Conservation (phyloP, 1,284 basidiomycete genomes). For the Austroboletus novae-zelandiae region DNA sequence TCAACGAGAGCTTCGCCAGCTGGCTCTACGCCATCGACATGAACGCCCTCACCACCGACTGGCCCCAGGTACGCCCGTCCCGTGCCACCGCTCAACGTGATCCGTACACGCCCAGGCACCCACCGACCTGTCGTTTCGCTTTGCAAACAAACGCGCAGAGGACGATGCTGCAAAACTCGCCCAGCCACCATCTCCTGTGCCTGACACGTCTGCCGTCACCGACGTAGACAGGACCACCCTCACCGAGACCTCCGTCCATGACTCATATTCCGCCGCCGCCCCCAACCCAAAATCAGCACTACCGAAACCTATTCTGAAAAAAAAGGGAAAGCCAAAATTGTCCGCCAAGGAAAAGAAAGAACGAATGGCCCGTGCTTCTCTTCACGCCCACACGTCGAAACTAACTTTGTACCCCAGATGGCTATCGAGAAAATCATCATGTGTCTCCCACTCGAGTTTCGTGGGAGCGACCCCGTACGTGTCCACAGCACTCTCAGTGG, state of each 20-base stretch:
- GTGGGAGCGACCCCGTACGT: conserved; percentile 80
- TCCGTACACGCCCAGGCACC: conserved; percentile 49
- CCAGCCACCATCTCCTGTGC: neutral
- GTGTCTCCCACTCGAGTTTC: conserved; percentile 85
- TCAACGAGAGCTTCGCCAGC: conserved; percentile 93
- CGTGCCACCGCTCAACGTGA: neutral
- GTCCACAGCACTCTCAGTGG: neutral
- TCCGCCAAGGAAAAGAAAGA: conserved; percentile 83
- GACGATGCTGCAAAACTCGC: conserved; percentile 33
- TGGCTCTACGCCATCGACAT: conserved; percentile 92
- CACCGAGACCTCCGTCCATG: conserved; percentile 35
- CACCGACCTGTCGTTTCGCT: conserved; percentile 54
- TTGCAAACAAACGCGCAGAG: conserved; percentile 60
- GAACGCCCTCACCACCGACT: conserved; percentile 91
- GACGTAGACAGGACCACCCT: conserved; percentile 45
- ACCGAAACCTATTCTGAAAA: conserved; percentile 41
- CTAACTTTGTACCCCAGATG: conserved; percentile 37
- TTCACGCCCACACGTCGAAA: neutral
- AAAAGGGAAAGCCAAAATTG: conserved; percentile 69
- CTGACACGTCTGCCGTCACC: conserved; percentile 6
- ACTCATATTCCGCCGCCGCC: conserved; percentile 39
- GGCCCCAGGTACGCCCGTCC: conserved; percentile 68
- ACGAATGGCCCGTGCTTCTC: conserved; percentile 50
- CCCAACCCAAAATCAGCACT: conserved; percentile 34
- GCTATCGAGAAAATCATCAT: conserved; percentile 74